These are phyloP conservation scores for Balamuthia mandrillaris DNA, from an alignment of 208 protist species.

Conservation along the genomic window DNA sequence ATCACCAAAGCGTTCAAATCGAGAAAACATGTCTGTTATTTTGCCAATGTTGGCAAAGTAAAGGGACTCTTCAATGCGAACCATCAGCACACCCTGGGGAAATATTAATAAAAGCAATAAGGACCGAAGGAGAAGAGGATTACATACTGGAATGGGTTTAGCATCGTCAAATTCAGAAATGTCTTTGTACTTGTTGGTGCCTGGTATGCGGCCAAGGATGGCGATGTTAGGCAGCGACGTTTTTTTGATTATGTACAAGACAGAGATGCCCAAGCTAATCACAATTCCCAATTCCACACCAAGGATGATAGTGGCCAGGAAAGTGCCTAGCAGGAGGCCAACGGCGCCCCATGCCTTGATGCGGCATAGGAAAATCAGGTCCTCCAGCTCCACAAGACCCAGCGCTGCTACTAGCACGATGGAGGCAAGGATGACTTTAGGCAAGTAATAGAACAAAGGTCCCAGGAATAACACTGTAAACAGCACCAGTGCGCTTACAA, in stretches of 20 bases:
- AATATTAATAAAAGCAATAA: background rate
- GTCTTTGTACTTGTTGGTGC: conserved; percentile 27
- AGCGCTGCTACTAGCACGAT: conserved; percentile 42
- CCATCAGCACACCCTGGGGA: conserved; percentile 15
- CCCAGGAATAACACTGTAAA: conserved; percentile 28
- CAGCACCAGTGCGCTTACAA: background rate
- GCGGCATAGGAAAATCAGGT: background rate
- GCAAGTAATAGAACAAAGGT: conserved; percentile 41
- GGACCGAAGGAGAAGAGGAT: background rate
- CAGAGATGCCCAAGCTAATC: background rate
- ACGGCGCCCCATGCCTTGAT: background rate
- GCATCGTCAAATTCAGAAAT: background rate
- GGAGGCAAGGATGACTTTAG: conserved; percentile 1
- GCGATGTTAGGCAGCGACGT: conserved; percentile 10
- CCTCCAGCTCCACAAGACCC: background rate
- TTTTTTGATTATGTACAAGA: conserved; percentile 27
- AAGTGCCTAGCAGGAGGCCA: background rate
- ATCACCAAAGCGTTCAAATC: background rate
- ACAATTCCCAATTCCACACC: conserved; percentile 19
- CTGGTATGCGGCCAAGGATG: background rate
- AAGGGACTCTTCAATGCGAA: conserved; percentile 16
- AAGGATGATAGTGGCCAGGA: background rate
- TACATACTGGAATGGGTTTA: background rate
- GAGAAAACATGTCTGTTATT: conserved; percentile 19
- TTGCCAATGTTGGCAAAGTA: conserved; percentile 34